Percentiles rank a stretch among this genome's conserved stretches.
Conservation (phyloP, 148 eudicot species). For the Chenopodium suecicum region DNA sequence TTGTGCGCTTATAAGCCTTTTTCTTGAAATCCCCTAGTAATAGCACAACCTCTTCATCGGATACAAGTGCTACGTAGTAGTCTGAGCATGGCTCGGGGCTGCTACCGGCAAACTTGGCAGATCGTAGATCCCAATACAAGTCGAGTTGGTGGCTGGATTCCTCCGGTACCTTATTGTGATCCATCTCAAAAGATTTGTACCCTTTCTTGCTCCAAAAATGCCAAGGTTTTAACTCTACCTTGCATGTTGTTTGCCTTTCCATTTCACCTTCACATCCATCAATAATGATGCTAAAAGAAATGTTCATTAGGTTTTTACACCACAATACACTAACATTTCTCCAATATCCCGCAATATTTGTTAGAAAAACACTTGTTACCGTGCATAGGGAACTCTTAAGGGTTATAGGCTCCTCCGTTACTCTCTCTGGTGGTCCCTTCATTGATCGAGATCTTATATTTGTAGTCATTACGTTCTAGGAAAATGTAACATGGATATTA, state of each 20-base stretch:
- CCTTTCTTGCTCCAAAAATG: slow-evolving; percentile 89
- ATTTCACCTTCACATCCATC: slow-evolving; percentile 47
- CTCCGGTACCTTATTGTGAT: slow-evolving; percentile 5
- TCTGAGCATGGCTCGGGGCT: slow-evolving; percentile 76
- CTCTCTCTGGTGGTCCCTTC: slow-evolving; percentile 33
- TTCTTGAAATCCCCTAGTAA: slow-evolving; percentile 68
- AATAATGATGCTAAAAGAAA: slow-evolving; percentile 50
- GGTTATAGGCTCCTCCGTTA: slow-evolving; percentile 44
- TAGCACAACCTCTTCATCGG: slow-evolving; percentile 75
- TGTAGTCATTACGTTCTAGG: neutral
- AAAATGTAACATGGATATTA: neutral
- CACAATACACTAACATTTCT: slow-evolving; percentile 66
- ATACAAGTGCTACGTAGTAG: slow-evolving; percentile 68
- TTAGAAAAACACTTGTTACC: slow-evolving; percentile 54
- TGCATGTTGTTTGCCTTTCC: slow-evolving; percentile 51
- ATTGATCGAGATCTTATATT: slow-evolving; percentile 33
- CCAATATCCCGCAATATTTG: slow-evolving; percentile 73
- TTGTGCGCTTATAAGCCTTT: slow-evolving; percentile 74
- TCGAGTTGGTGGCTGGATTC: slow-evolving; percentile 41
- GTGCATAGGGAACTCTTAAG: slow-evolving; percentile 44
- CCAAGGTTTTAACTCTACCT: slow-evolving; percentile 88
- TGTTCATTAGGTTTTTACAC: slow-evolving; percentile 65
- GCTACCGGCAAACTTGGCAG: slow-evolving; percentile 59
- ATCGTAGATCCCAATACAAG: slow-evolving; percentile 76
- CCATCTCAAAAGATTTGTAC: slow-evolving; percentile 57